These are phyloP conservation scores for Ophiocordyceps camponoti-saundersi DNA, from an alignment of 2,329 filamentous ascomycete species.

Conservation along the genomic window DNA sequence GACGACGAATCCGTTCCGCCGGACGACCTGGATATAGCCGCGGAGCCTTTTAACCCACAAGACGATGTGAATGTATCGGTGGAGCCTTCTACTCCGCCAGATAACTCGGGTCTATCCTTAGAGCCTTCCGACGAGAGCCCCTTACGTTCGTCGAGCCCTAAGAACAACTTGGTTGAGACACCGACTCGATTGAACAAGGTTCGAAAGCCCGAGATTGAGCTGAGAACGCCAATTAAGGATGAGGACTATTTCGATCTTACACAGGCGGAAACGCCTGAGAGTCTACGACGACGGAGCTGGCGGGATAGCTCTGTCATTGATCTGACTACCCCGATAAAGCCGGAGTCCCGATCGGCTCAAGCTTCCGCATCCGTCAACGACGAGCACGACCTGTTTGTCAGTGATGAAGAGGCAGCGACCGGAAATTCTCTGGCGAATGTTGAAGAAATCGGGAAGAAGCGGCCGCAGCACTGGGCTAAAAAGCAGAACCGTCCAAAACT, in stretches of 20 bases:
- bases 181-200: background rate
- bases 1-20: background rate
- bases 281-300: background rate
- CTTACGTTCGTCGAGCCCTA: too few species aligned
- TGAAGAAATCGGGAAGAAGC: constrained; percentile 6
- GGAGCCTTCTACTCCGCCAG: background rate
- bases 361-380: background rate
- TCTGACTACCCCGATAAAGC: constrained; percentile 9
- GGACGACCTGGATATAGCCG: background rate
- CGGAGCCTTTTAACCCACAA: too few species aligned
- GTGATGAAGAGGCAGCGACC: background rate
- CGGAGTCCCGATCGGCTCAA: background rate
- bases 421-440: constrained; percentile 1
- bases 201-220: background rate
- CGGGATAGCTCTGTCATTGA: constrained; percentile 7
- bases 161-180: too few species aligned
- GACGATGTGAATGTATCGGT: too few species aligned
- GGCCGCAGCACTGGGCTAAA: constrained; percentile 10
- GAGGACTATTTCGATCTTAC: constrained; percentile 14
- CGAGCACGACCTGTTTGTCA: background rate
- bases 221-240: constrained; percentile 4
- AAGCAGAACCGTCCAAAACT: constrained; percentile 13
- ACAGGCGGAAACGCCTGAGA: constrained; percentile 7
- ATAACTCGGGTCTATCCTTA: background rate
- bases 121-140: background rate